Evolutionary conservation across 805 yeast genomes (phyloP), one percentile per base, ranked within the genome.

Genomic region (Candida golubevii): DNA sequence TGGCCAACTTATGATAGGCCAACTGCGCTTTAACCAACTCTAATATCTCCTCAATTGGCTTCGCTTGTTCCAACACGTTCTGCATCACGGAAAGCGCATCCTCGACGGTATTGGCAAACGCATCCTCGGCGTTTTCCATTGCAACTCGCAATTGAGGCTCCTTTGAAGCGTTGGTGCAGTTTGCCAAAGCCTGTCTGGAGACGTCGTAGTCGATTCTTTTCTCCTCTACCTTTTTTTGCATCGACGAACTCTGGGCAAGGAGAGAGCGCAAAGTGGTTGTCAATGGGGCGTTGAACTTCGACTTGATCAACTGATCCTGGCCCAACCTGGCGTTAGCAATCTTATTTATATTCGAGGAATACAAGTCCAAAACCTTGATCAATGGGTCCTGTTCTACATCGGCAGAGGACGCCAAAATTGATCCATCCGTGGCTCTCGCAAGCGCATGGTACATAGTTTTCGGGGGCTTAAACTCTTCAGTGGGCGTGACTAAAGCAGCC

Each of bases 101-200:
- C 67, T 88, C 96, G 31, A 88, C 88, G 23, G 90, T 84, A 54
- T 85, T 87, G 38, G 93, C 95, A 63, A 88, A 88, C 58, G 85
- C 90, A 58, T 88, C 96, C 68, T 88, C 96, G 41, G 88, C 81
- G 49, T 82, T 78, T 65, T 88, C 95, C 77, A 88, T 82, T 51
- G 80, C 78, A 39, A 82, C 85, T 57, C 90, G 75, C 48, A 84
- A 76, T 39, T 81, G 81, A 13, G 90, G 88, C 59, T 83, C 84
- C 65, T 81, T 81, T 31, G 66, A 55, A 6, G 75, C 71, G 48
- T 69, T 69, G 8, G 69, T 51, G 55, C 74, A 67, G 46, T 56
- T 61, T 35, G 72, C 58, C 52, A 71, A 65, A 41, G 60, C 65
- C 31, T 62, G 53, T 68, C 93, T 77, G 41, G 91, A 85, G 51